A percentile compares a stretch with the other conserved stretches of the same genome.
These are phyloP conservation scores for Hyaloperonospora arabidopsidis DNA, from an alignment of 352 stramenopile species.

Conservation along the genomic window DNA sequence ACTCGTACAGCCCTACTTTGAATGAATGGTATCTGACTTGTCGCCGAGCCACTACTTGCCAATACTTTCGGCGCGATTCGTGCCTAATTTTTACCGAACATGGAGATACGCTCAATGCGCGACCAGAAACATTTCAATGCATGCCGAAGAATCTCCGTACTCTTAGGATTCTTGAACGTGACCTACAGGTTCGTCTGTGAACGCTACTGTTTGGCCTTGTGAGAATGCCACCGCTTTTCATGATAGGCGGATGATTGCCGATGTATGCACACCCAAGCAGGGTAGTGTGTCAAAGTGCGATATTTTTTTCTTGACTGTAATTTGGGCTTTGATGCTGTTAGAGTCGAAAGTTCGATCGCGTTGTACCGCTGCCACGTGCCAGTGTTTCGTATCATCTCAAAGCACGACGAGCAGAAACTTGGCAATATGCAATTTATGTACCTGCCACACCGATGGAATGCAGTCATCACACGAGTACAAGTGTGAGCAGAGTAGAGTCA, in stretches of 20 bases:
- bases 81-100: slow-evolving; percentile 21
- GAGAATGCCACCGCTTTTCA: too few species aligned
- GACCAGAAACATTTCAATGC: slow-evolving; percentile 48
- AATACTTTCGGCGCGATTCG: slow-evolving; percentile 59
- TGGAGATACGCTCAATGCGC: slow-evolving; percentile 29
- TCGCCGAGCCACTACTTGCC: slow-evolving; percentile 42
- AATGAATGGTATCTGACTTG: slow-evolving; percentile 63
- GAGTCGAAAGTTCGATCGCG: too few species aligned
- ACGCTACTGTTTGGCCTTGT: too few species aligned
- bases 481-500: background rate
- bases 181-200: slow-evolving; percentile 7
- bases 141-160: slow-evolving; percentile 54
- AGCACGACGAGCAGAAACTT: slow-evolving; percentile 24
- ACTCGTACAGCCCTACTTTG: slow-evolving; percentile 57
- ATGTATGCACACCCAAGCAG: too few species aligned
- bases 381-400: too few species aligned
- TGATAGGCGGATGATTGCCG: too few species aligned
- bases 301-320: too few species aligned
- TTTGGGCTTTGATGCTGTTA: too few species aligned
- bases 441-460: slow-evolving; percentile 11
- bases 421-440: slow-evolving; percentile 18
- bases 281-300: too few species aligned
- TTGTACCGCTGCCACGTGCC: too few species aligned
- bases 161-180: slow-evolving; percentile 50
- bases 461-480: slow-evolving; percentile 1